Percentiles rank a stretch among this genome's conserved stretches.
phyloP scores from a whole-genome alignment of 176 grass and related monocot species.

The Cenchrus americanus region DNA sequence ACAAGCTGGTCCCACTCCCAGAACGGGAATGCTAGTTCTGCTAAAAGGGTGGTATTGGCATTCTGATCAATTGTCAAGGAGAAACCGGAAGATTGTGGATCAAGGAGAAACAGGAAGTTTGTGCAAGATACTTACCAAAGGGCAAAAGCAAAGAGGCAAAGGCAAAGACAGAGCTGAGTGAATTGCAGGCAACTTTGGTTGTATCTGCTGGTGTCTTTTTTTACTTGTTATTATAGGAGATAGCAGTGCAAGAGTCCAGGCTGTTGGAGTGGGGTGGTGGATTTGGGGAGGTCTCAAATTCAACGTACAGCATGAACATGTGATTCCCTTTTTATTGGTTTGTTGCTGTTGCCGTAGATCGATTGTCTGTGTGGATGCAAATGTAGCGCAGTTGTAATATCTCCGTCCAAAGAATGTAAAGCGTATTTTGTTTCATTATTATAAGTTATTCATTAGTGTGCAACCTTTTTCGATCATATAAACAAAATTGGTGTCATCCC shows the following conservation, averaged over 20 bases:
- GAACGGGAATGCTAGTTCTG: conserved; percentile 21
- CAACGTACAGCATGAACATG: neutral
- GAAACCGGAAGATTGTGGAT: neutral
- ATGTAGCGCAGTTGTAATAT: neutral
- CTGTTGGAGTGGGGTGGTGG: neutral
- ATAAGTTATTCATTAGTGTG: neutral
- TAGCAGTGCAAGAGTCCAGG: neutral
- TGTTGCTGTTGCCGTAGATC: neutral
- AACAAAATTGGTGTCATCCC: neutral
- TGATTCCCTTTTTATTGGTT: neutral
- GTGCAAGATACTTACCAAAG: neutral
- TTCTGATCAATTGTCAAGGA: neutral
- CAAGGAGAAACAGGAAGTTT: neutral
- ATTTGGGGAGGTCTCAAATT: neutral
- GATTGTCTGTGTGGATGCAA: neutral
- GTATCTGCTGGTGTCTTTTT: neutral
- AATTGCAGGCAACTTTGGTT: neutral
- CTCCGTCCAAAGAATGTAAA: neutral
- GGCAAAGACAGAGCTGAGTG: too few species aligned
- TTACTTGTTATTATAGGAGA: neutral
- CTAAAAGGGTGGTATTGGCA: neutral
- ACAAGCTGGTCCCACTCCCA: conserved; percentile 64
- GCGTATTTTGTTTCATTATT: neutral
- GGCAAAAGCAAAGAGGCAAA: neutral
- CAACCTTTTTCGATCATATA: neutral